Conservation (phyloP, 495 filamentous ascomycete species). For the Durotheca rogersii region DNA sequence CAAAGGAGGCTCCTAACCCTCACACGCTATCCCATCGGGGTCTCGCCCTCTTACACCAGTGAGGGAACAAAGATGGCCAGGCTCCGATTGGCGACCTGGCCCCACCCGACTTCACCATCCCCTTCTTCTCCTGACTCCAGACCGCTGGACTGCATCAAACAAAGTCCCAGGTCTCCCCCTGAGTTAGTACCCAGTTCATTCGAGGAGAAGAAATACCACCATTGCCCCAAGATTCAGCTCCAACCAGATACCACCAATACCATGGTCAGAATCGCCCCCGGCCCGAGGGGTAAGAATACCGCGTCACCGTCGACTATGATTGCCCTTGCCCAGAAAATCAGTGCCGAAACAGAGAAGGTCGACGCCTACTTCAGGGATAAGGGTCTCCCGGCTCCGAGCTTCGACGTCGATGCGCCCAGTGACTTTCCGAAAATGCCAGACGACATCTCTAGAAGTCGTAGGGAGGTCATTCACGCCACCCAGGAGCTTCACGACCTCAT, state of each 20-base stretch:
- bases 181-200: slow-evolving; percentile 3
- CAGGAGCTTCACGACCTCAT: slow-evolving; percentile 44
- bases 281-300: neutral
- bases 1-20: neutral
- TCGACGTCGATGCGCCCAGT: slow-evolving; percentile 39
- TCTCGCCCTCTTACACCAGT: neutral
- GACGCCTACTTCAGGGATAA: slow-evolving; percentile 43
- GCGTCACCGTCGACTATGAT: slow-evolving; percentile 37
- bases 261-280: neutral
- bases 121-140: slow-evolving; percentile 9
- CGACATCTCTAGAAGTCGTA: slow-evolving; percentile 38
- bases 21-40: neutral
- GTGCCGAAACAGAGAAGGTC: slow-evolving; percentile 42
- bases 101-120: slow-evolving; percentile 32
- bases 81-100: slow-evolving; percentile 37
- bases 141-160: slow-evolving; percentile 35
- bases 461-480: slow-evolving; percentile 42
- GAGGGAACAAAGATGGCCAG: slow-evolving; percentile 35
- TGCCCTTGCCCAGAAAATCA: slow-evolving; percentile 41
- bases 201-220: slow-evolving; percentile 10
- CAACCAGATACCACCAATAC: slow-evolving; percentile 1
- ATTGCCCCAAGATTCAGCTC: slow-evolving; percentile 6
- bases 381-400: slow-evolving; percentile 39
- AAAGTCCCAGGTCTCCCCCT: slow-evolving; percentile 19
- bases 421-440: slow-evolving; percentile 45